phyloP scores from a whole-genome alignment of 192 early-diverging fungal genomes.

The Dissophora ornata region DNA sequence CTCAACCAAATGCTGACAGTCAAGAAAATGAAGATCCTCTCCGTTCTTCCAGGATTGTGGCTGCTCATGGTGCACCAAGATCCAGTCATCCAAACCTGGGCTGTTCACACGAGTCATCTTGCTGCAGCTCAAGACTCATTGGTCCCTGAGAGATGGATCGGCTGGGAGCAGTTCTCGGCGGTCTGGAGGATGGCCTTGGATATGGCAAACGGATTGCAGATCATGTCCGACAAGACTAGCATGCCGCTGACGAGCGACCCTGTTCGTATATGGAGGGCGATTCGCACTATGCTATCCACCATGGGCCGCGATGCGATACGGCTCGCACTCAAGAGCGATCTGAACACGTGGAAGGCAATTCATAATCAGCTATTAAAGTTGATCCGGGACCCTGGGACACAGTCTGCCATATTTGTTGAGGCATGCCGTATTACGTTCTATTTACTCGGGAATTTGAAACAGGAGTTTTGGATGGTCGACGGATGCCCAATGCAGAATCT shows the following conservation, averaged over 20 bases:
- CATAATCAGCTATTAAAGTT: conserved; percentile 6
- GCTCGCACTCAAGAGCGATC: conserved; percentile 1
- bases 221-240: neutral
- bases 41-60: conserved; percentile 41
- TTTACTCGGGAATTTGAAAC: conserved; percentile 16
- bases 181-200: conserved; percentile 6
- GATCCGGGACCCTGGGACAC: conserved; percentile 8
- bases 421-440: conserved; percentile 14
- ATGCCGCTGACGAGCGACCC: conserved; percentile 18
- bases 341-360: conserved; percentile 7
- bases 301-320: conserved; percentile 18
- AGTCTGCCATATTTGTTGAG: conserved; percentile 17
- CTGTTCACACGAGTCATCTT: conserved; percentile 6
- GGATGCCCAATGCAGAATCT: neutral
- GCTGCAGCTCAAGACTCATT: conserved; percentile 16
- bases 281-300: conserved; percentile 21
- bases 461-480: conserved; percentile 28
- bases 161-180: conserved; percentile 35
- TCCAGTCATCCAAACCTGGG: conserved; percentile 27
- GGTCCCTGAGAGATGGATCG: conserved; percentile 20
- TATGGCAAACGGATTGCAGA: neutral
- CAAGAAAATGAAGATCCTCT: conserved; percentile 33
- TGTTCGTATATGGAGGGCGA: conserved; percentile 11
- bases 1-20: conserved; percentile 12
- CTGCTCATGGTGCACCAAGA: conserved; percentile 27